Evolutionary conservation across 148 eudicot genomes (phyloP), one percentile per base, ranked within the genome.

Genomic region (Agrostemma githago): DNA sequence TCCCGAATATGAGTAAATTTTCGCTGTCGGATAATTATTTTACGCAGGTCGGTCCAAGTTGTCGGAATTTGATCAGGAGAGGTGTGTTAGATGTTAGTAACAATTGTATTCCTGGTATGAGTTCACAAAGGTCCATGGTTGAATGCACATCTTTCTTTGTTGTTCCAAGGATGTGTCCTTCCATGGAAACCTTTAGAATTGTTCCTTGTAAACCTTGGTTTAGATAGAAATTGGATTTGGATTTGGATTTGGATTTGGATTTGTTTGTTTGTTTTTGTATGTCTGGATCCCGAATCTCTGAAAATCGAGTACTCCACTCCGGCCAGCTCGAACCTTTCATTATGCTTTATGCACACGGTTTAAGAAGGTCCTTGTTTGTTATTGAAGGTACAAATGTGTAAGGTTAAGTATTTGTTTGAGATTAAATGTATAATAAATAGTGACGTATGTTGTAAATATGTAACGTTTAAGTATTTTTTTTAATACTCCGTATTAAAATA

Each of bases 151-250:
- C 77, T 7, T 83, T 83, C 79, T 65, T 83, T 64, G 72, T 70
- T 2, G 40, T 56, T 1, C 85, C 85, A 5, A 77, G 73, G 73
- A 59, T 80, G 0, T 83, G 85, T 56, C 76, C 78, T 59, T 80
- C 48, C 61, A 65, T 72, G 62, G 76, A 54, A 12, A 80, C 76
- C 14, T 77, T 43, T 41, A 51, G 38, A 20, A 58, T 83, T 19
- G 54, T 83, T 46, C 85, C 85, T 74, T 83, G 85, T 77, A 83
- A 80, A 59, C 85, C 79, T 73, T 51, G 10, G 59, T 80, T 80
- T 38, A 51, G 16, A 51, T 51, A 51, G 56, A 51, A 11, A 11
- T 10, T 51, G 9, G 11, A 15, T 51, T 26, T 15, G 14, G 56
- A 4, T 51, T 51, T 51, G 0, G 6, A 10, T 46, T 46, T 15